Conservation (phyloP, 2,329 filamentous ascomycete species). For the Penicillium sp. region DNA sequence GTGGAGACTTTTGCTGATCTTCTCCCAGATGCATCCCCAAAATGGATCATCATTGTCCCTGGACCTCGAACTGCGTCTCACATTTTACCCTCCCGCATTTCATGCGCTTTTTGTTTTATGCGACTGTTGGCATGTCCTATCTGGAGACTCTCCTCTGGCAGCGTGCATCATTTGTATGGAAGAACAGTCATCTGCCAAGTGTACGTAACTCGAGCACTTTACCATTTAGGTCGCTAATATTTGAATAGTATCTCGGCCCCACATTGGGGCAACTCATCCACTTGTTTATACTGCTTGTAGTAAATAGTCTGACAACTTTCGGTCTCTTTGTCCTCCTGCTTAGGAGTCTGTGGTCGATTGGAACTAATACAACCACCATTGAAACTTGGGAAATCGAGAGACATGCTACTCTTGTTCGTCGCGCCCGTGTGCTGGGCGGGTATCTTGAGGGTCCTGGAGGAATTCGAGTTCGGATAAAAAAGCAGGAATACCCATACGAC, state of each 20-base stretch:
- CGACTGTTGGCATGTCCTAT: slow-evolving; percentile 57
- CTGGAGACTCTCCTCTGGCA: slow-evolving; percentile 57
- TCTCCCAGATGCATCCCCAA: slow-evolving; percentile 58
- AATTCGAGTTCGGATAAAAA: slow-evolving; percentile 52
- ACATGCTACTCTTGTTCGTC: slow-evolving; percentile 48
- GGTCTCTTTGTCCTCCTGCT: slow-evolving; percentile 55
- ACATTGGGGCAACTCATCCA: slow-evolving; percentile 52
- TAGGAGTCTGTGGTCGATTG: slow-evolving; percentile 56
- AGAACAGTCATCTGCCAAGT: slow-evolving; percentile 55
- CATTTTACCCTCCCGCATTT: slow-evolving; percentile 66
- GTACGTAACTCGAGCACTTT: slow-evolving; percentile 41
- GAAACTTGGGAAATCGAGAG: slow-evolving; percentile 62
- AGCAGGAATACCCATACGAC: slow-evolving; percentile 66
- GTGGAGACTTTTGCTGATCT: slow-evolving; percentile 10
- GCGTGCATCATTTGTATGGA: slow-evolving; percentile 55
- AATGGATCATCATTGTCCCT: slow-evolving; percentile 68
- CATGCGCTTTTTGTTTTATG: slow-evolving; percentile 62
- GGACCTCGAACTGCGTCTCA: slow-evolving; percentile 66
- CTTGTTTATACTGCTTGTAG: slow-evolving; percentile 54
- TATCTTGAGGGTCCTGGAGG: slow-evolving; percentile 60
- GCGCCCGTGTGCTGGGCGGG: slow-evolving; percentile 54
- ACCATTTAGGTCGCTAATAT: slow-evolving; percentile 1
- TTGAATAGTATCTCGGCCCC: slow-evolving; percentile 59
- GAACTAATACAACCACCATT: slow-evolving; percentile 62
- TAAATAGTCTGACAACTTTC: slow-evolving; percentile 60